A percentile compares a stretch with the other conserved stretches of the same genome.
Evolutionary conservation across 345 rosid species (phyloP).

Genomic region (Eucalyptus polybractea): DNA sequence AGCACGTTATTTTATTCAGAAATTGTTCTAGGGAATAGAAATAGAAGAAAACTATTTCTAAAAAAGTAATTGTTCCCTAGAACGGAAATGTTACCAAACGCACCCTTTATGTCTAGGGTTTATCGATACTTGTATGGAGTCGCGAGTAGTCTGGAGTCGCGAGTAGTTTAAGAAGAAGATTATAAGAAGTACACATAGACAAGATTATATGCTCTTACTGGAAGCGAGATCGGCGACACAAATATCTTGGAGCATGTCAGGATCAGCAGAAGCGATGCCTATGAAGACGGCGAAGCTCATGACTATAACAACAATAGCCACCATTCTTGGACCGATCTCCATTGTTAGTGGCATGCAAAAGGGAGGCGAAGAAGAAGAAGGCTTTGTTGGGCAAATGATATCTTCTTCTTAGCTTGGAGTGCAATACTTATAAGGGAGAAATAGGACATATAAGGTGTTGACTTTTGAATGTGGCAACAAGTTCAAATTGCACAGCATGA

Average conservation of each 20-base stretch:
- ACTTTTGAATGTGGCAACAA: background rate
- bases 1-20: no score
- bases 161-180: background rate
- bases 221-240: slow-evolving; percentile 61
- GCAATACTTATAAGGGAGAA: background rate
- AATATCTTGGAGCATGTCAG: slow-evolving; percentile 64
- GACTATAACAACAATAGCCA: background rate
- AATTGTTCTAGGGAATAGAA: no score
- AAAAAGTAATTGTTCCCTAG: no score
- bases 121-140: background rate
- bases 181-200: background rate
- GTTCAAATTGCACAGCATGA: no score
- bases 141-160: background rate
- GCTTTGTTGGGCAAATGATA: background rate
- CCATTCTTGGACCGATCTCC: background rate
- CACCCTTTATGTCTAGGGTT: no score
- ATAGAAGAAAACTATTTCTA: background rate
- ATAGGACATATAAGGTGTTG: background rate
- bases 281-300: background rate
- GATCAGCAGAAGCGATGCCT: slow-evolving; percentile 28
- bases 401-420: background rate
- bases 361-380: background rate
- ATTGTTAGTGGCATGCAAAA: background rate
- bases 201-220: background rate
- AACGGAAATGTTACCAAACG: no score